Base-by-base conservation (phyloP, 495 filamentous ascomycete species). In the Annulohypoxylon bovei region DNA sequence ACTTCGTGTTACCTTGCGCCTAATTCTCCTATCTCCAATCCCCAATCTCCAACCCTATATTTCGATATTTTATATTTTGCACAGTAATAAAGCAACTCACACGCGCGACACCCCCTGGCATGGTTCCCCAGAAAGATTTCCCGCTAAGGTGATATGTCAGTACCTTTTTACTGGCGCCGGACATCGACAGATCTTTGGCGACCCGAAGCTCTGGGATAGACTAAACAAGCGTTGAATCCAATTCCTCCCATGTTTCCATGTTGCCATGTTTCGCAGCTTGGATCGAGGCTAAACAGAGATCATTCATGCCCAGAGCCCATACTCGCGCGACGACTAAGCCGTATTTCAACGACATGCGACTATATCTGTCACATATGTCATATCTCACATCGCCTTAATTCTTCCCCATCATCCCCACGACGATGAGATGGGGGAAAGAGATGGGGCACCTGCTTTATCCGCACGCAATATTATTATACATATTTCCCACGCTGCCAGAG, bases 171-270 rank as follows among this genome's bases (percentile, higher is more conserved):
- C 67, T 66, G 64, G 59, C 63, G 57, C 62, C 60, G 63, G 69
- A 32, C 70, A 73, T 70, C 46, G 73, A 71, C 70, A 71, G 75
- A 77, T 77, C 75, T 75, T 68, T 70, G 55, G 67, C 53, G 75
- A 77, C 75, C 75, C 75, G 70, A 75, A 55, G 42, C 67, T 72
- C 68, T 74, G 75, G 75, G 65, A 76, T 72, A 64, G 69, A 73
- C 75, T 77, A 77, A 73, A 74, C 70, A 75, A 75, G 73, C 75
- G 75, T 73, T 67, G 69, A 75, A 70, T 72, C 75, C 70, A 70
- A 76, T 68, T 71, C 57, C 63, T 68, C 64, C 69, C 69, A 71
- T 47, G 44, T 47, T 47, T 22, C 44, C 44, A 47, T 47, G 44
- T 47, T 47, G 44, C 46, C 46, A 50, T 67, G 64, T 64, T 72